These are phyloP conservation scores for Adansonia grandidieri DNA, from an alignment of 441 rosid genomes.

Conservation along the genomic window DNA sequence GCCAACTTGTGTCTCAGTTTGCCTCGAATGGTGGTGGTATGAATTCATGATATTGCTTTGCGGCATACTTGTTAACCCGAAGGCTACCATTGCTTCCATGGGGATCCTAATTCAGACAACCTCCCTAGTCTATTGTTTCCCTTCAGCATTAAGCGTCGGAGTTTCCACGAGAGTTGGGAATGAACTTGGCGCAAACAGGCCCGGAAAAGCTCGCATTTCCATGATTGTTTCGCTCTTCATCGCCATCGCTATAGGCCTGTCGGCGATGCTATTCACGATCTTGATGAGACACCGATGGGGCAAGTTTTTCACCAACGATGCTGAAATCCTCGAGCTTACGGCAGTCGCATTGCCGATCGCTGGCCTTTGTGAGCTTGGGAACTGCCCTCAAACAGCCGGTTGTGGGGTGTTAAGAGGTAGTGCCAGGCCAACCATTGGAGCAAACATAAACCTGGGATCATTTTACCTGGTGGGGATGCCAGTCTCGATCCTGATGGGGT, in stretches of 20 bases:
- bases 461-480: slow-evolving; percentile 97
- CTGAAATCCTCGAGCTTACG: slow-evolving; percentile 75
- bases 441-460: slow-evolving; percentile 91
- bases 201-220: slow-evolving; percentile 74
- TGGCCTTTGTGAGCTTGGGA: slow-evolving; percentile 94
- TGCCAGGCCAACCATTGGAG: slow-evolving; percentile 91
- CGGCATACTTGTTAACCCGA: slow-evolving; percentile 83
- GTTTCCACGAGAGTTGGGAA: slow-evolving; percentile 91
- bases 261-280: slow-evolving; percentile 69
- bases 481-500: slow-evolving; percentile 70
- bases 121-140: slow-evolving; percentile 82
- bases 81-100: slow-evolving; percentile 92
- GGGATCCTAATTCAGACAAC: slow-evolving; percentile 95
- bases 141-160: slow-evolving; percentile 87
- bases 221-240: slow-evolving; percentile 73
- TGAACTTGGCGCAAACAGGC: slow-evolving; percentile 87
- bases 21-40: slow-evolving; percentile 99
- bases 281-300: slow-evolving; percentile 90
- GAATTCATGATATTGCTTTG: slow-evolving; percentile 92
- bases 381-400: slow-evolving; percentile 94
- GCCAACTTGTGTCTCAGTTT: slow-evolving; percentile 90
- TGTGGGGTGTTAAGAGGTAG: slow-evolving; percentile 91
- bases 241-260: slow-evolving; percentile 60
- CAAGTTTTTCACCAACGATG: slow-evolving; percentile 67
- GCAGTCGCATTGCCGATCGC: slow-evolving; percentile 82